phyloP scores from a whole-genome alignment of 140 eudicot genomes.

The Oenanthe javanica region DNA sequence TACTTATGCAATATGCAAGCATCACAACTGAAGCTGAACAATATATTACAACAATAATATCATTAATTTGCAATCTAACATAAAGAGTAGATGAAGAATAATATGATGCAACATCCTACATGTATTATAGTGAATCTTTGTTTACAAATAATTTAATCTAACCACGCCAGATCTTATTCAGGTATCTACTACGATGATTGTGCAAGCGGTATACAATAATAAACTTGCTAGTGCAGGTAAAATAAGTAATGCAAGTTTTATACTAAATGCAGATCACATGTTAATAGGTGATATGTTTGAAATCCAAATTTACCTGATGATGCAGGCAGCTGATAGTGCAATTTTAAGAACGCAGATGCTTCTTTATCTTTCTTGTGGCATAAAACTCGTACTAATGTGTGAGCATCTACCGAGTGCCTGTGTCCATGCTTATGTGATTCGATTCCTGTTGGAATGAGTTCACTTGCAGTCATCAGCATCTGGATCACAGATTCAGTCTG shows the following conservation, averaged over 20 bases:
- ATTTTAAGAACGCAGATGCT: constrained; percentile 73
- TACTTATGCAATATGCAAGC: background rate
- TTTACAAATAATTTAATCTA: too few relatives aligned
- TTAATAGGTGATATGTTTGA: background rate
- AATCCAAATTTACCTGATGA: constrained; percentile 63
- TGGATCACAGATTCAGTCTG: constrained; percentile 79
- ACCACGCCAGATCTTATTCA: too few relatives aligned
- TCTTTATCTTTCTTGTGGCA: constrained; percentile 91
- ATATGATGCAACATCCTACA: background rate
- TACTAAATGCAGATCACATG: background rate
- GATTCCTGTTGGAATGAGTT: constrained; percentile 50
- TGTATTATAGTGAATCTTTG: background rate
- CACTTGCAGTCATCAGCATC: constrained; percentile 86
- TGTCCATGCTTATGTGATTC: constrained; percentile 37
- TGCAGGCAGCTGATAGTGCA: constrained; percentile 71
- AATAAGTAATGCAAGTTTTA: background rate
- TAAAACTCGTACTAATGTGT: constrained; percentile 74
- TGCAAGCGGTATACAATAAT: background rate
- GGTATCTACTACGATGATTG: background rate
- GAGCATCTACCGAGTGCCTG: constrained; percentile 56
- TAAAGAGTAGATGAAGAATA: background rate
- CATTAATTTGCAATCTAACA: background rate
- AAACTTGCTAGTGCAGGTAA: background rate
- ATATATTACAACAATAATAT: background rate
- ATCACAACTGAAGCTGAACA: background rate